Percentiles rank a stretch among this genome's conserved stretches.
Evolutionary conservation across 106 monocot genomes (phyloP).

Genomic region (Dendrobium catenatum): DNA sequence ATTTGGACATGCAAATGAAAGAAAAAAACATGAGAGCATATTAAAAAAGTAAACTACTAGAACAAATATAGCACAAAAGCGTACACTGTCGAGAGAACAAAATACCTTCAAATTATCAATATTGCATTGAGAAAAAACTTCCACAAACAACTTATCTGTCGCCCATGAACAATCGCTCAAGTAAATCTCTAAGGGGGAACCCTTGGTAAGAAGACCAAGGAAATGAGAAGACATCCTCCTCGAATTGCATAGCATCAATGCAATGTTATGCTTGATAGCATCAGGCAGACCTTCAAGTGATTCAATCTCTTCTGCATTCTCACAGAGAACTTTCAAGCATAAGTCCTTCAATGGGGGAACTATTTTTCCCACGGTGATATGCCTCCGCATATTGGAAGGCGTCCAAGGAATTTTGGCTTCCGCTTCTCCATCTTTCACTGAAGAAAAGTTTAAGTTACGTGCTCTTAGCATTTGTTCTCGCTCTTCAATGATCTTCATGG

Average conservation of each 20-base stretch:
- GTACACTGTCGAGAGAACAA: neutral
- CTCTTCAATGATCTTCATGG: conserved; percentile 48
- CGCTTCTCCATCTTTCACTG: neutral
- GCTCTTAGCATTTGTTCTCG: conserved; percentile 15
- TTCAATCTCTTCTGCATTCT: conserved; percentile 47
- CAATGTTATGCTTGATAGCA: conserved; percentile 29
- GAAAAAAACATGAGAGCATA: neutral
- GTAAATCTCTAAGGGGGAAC: conserved; percentile 28
- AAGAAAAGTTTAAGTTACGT: conserved; percentile 15
- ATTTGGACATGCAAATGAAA: neutral
- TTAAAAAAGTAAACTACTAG: neutral
- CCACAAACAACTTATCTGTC: conserved; percentile 43
- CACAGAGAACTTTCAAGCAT: conserved; percentile 33
- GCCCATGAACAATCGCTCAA: conserved; percentile 72
- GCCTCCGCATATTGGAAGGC: conserved; percentile 16
- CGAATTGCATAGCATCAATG: conserved; percentile 24
- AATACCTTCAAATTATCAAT: conserved; percentile 45
- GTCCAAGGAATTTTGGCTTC: conserved; percentile 31
- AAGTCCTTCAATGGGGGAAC: conserved; percentile 31
- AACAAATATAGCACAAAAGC: neutral
- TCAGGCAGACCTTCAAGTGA: conserved; percentile 53
- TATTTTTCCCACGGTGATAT: neutral
- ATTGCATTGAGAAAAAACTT: conserved; percentile 28
- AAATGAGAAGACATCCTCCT: conserved; percentile 55
- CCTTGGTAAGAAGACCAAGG: conserved; percentile 38